phyloP scores from a whole-genome alignment of 208 protist species.

The Phytomonas sp. region DNA sequence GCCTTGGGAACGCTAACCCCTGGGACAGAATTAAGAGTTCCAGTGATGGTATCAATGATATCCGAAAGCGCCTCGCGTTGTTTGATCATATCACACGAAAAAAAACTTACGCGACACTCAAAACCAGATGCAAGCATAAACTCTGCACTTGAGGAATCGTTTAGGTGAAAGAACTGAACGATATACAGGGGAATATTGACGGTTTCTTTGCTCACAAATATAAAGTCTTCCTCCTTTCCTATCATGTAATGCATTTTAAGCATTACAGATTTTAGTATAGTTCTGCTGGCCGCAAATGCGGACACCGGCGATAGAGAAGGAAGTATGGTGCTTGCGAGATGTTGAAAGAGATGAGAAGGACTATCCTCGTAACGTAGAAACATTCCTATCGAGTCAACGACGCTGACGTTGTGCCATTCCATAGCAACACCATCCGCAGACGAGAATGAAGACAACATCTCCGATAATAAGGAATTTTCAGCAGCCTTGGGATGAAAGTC shows the following conservation, averaged over 20 bases:
- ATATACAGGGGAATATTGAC: slow-evolving; percentile 20
- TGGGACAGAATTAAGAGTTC: background rate
- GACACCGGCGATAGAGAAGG: background rate
- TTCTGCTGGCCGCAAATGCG: slow-evolving; percentile 12
- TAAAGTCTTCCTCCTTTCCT: slow-evolving; percentile 28
- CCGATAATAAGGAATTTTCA: slow-evolving; percentile 11
- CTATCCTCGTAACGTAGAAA: slow-evolving; percentile 35
- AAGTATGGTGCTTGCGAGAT: slow-evolving; percentile 15
- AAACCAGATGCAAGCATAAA: slow-evolving; percentile 42
- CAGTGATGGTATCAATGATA: background rate
- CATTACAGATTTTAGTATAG: slow-evolving; percentile 33
- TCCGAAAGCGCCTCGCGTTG: slow-evolving; percentile 15
- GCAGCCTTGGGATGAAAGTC: background rate
- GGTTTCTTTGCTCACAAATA: slow-evolving; percentile 28
- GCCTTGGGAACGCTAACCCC: background rate
- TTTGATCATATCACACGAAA: slow-evolving; percentile 24
- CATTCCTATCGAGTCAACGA: slow-evolving; percentile 41
- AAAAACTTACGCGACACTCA: slow-evolving; percentile 70
- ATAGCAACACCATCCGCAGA: slow-evolving; percentile 34
- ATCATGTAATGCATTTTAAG: slow-evolving; percentile 28
- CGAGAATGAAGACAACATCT: slow-evolving; percentile 26
- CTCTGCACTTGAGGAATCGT: slow-evolving; percentile 17
- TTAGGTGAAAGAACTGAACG: slow-evolving; percentile 59
- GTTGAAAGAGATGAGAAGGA: background rate
- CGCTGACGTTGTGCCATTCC: slow-evolving; percentile 54